A percentile compares a stretch with the other conserved stretches of the same genome.
Evolutionary conservation across 2,329 filamentous ascomycete species (phyloP).

Genomic region (Ascochyta fabae): DNA sequence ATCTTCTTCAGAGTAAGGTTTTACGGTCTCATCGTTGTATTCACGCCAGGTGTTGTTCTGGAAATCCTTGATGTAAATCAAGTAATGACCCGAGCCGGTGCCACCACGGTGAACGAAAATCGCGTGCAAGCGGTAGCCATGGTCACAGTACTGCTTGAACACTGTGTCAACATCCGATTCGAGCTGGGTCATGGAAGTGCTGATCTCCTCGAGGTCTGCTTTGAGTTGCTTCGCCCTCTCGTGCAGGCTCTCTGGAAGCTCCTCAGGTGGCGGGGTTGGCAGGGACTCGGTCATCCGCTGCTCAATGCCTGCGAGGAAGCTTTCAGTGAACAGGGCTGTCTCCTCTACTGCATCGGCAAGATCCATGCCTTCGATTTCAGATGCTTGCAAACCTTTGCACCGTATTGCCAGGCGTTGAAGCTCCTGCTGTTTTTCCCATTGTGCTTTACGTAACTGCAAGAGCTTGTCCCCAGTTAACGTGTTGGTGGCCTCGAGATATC

Average conservation of each 20-base stretch:
- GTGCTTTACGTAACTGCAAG: constrained; percentile 68
- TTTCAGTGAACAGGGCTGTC: constrained; percentile 32
- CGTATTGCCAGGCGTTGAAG: constrained; percentile 63
- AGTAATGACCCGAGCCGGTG: constrained; percentile 78
- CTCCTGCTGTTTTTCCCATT: constrained; percentile 76
- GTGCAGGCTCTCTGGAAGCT: constrained; percentile 29
- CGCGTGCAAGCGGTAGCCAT: constrained; percentile 84
- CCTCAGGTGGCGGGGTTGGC: constrained; percentile 29
- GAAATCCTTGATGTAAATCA: constrained; percentile 95
- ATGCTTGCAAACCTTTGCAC: constrained; percentile 50
- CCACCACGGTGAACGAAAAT: constrained; percentile 88
- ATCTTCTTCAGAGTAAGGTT: constrained; percentile 66
- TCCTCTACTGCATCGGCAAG: constrained; percentile 42
- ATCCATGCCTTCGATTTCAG: constrained; percentile 39
- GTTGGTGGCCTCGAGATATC: constrained; percentile 64
- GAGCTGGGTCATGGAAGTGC: constrained; percentile 53
- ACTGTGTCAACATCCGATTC: constrained; percentile 60
- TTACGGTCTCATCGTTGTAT: constrained; percentile 90
- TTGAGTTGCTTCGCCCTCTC: constrained; percentile 31
- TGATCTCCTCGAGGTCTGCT: constrained; percentile 35
- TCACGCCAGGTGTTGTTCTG: constrained; percentile 81
- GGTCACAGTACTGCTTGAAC: constrained; percentile 68
- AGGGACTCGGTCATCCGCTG: constrained; percentile 10
- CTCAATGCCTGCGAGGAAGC: constrained; percentile 7
- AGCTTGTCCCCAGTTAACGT: constrained; percentile 52